A percentile compares a stretch with the other conserved stretches of the same genome.
These are phyloP conservation scores for Themeda triandra DNA, from an alignment of 176 grass and related monocot genomes.

Conservation along the genomic window DNA sequence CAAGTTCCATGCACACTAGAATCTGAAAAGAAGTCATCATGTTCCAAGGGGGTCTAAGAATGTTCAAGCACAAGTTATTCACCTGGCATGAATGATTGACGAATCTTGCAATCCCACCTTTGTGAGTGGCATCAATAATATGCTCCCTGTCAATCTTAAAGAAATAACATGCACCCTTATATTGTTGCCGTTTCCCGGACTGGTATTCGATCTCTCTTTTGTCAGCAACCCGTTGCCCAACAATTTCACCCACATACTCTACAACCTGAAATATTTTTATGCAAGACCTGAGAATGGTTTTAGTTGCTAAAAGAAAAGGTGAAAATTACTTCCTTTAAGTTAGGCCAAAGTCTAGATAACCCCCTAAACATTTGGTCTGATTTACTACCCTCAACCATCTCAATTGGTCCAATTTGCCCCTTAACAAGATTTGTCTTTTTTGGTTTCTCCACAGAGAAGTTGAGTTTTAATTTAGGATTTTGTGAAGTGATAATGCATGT, in stretches of 20 bases:
- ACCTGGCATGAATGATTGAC: constrained; percentile 94
- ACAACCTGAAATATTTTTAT: constrained; percentile 64
- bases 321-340: background rate
- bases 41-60: background rate
- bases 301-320: background rate
- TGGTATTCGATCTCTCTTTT: constrained; percentile 87
- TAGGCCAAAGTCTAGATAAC: background rate
- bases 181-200: constrained; percentile 72
- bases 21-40: background rate
- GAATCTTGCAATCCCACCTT: constrained; percentile 94
- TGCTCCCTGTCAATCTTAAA: constrained; percentile 89
- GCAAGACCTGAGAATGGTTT: constrained; percentile 6
- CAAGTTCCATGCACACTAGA: background rate
- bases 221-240: constrained; percentile 73
- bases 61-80: constrained; percentile 3
- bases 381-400: background rate
- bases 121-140: constrained; percentile 89
- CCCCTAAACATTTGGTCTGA: background rate
- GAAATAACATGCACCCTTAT: constrained; percentile 89
- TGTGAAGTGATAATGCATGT: background rate
- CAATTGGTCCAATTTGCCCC: background rate
- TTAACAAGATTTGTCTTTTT: background rate
- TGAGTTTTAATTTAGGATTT: background rate
- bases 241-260: constrained; percentile 91
- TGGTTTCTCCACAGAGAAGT: background rate